phyloP scores from a whole-genome alignment of 257 asterid species.

The Jacaranda copaia region DNA sequence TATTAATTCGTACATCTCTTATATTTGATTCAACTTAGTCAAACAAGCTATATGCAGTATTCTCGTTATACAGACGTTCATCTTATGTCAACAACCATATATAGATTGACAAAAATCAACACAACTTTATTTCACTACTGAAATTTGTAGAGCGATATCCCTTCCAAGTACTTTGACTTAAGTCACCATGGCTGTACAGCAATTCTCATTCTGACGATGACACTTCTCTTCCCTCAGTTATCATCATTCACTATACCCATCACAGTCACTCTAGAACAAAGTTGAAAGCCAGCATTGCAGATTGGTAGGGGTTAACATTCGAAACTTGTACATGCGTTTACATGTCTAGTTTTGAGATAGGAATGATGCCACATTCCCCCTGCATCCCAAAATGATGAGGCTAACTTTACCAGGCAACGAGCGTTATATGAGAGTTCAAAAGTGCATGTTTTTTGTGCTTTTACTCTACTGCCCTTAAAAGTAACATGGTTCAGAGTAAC shows the following conservation, averaged over 20 bases:
- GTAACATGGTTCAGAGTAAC: background rate
- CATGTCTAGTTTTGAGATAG: background rate
- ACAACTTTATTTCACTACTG: background rate
- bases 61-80: slow-evolving; percentile 1
- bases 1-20: slow-evolving; percentile 22
- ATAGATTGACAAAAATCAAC: slow-evolving; percentile 18
- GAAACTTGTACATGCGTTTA: background rate
- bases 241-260: no score
- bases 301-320: background rate
- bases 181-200: no score
- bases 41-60: slow-evolving; percentile 21
- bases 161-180: no score
- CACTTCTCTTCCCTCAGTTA: no score
- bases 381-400: background rate
- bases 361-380: background rate
- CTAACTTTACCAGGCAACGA: background rate
- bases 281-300: slow-evolving; percentile 5
- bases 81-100: background rate
- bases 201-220: no score
- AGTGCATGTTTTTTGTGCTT: background rate
- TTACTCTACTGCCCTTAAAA: background rate
- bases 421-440: background rate
- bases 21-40: background rate
- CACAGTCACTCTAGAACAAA: no score
- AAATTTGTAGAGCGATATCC: no score